Evolutionary conservation across 1,284 basidiomycete species (phyloP), one percentile per base, ranked within the genome.

Genomic region (Cutaneotrichosporon arboriforme): DNA sequence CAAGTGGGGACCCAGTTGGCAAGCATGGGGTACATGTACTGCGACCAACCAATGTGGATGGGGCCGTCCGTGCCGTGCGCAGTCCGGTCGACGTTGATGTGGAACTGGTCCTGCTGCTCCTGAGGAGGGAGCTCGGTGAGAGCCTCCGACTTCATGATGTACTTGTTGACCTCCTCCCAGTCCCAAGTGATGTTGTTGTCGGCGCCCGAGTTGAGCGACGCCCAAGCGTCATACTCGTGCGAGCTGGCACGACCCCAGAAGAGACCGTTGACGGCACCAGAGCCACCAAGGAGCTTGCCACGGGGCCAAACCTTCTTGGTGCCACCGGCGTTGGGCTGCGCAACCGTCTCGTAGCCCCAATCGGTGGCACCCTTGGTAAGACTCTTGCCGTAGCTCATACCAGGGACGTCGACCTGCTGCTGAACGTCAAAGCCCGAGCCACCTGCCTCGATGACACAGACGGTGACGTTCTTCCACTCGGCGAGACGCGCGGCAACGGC

Each of bases 381-480:
- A 5, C 63, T 64, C 38, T 74, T 57, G 26, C 74, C 59, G 56
- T 76, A 76, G 8, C 61, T 63, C 54, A 70, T 68, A 8, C 72
- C 74, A 31, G 74, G 72, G 46, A 79, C 75, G 65, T 81, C 76
- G 33, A 76, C 72, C 60, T 70, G 43, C 36, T 73, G 64, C 38
- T 61, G 49, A 41, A 80, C 79, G 3, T 77, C 78, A 43, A 79
- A 75, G 1, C 84, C 85, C 34, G 81, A 78, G 39, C 78, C 78
- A 15, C 86, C 86, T 4, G 85, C 85, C 68, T 88, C 86, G 51
- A 88, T 77, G 39, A 87, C 84, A 34, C 85, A 79, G 9, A 89
- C 84, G 1, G 83, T 84, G n/a, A 77, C 78, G 61, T 81, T 81
- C 0, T 77, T 69, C 75, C 86, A 82, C 57, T 86, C 86, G 0